Base-by-base conservation (phyloP, 169 alveolate species). In the Cryptosporidium parvum region DNA sequence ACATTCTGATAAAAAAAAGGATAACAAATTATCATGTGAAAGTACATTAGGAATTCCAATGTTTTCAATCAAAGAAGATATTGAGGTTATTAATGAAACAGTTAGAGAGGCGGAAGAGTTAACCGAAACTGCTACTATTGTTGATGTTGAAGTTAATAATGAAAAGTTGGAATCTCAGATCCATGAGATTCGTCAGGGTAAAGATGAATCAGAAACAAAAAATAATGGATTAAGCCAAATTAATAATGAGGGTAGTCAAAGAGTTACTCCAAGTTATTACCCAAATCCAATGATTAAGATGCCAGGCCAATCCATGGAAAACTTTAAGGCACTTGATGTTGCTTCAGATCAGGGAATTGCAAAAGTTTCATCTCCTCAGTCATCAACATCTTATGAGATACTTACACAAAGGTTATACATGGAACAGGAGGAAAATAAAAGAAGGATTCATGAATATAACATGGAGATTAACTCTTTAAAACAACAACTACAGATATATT, bases 371-470 rank as follows among this genome's bases (percentile, higher is more conserved):
- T 70, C 42, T 26, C 48, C 85, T 51, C 62, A 70, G 8, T 80
- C 89, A n/a, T 45, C 89, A 3, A 45, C 80, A 10, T 80, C 89
- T 23, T 42, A 18, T 42, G 89, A 80, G 14, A 62, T 80, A 18
- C 37, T 80, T 18, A 62, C 75, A 29, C 89, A 80, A 39, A 26
- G 89, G 42, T 44, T 80, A 67, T 45, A 45, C 31, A 80, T 80
- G 89, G 89, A 59, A 18, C 89, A 80, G 59, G 89, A 80, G 37
- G 89, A 80, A 26, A 61, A 80, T 67, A 80, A 18, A 62, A 80
- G 89, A 65, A 80, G 39, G 42, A 42, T 80, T 6, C 44, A 65
- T 16, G 89, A 80, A 48, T 80, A 18, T 21, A 62, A 65, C 59
- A 39, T 80, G 89, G 89, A 80, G 56, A 80, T 80, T 12, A 80